Percentiles rank a stretch among this genome's conserved stretches.
Conservation (phyloP, 2,329 filamentous ascomycete genomes). For the Rosellinia necatrix region DNA sequence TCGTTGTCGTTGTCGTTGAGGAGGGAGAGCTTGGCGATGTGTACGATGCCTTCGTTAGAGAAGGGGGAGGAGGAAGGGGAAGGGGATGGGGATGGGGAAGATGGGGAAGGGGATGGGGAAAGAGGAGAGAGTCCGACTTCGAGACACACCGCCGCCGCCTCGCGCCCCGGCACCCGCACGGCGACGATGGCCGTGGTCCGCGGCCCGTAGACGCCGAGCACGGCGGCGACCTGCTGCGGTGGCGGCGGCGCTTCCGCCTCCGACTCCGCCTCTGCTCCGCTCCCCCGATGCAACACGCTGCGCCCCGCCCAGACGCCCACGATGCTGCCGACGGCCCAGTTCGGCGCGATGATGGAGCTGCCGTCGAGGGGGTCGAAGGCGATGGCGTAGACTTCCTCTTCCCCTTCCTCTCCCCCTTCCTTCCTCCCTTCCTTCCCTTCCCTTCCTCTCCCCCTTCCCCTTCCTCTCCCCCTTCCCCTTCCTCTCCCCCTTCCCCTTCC, state of each 20-base stretch:
- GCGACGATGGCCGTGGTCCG: constrained; percentile 61
- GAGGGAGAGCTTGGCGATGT: no score
- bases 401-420: background rate
- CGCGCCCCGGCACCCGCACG: constrained; percentile 49
- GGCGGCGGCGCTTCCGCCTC: no score
- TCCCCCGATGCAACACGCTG: constrained; percentile 48
- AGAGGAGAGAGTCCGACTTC: no score
- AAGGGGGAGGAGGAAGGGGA: no score
- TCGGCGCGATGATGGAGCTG: constrained; percentile 62
- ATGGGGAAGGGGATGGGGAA: no score
- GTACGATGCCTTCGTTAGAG: no score
- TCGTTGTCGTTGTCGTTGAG: constrained; percentile 42
- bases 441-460: background rate
- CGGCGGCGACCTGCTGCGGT: constrained; percentile 51
- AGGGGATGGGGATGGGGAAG: no score
- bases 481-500: background rate
- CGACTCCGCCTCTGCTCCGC: no score
- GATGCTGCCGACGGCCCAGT: constrained; percentile 64
- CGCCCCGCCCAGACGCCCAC: constrained; percentile 61
- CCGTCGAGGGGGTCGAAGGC: constrained; percentile 69
- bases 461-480: background rate
- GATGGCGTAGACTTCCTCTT: constrained; percentile 52
- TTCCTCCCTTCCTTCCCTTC: background rate
- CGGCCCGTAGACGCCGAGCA: constrained; percentile 60
- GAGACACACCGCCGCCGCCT: constrained; percentile 47